Evolutionary conservation across 177 flowering plant species (phyloP).

Genomic region (Vitis hybrid): DNA sequence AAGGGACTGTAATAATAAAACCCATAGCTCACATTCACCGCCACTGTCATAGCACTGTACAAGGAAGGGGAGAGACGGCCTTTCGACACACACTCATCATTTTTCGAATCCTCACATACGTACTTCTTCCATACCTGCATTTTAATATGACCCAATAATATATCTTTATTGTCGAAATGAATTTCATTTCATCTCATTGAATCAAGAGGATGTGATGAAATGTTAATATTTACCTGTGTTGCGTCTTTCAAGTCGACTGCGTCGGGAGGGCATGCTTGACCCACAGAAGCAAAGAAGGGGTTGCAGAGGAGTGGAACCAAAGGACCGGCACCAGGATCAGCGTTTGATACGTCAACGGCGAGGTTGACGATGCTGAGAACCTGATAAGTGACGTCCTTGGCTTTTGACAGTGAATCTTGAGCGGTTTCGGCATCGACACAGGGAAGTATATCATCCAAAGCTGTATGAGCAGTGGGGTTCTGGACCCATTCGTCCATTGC

Average conservation of each 20-base stretch:
- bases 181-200: not conserved
- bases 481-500: constrained; percentile 72
- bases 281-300: constrained; percentile 45
- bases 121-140: constrained; percentile 54
- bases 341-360: no score
- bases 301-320: constrained; percentile 58
- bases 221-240: constrained; percentile 38
- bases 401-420: constrained; percentile 43
- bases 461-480: constrained; percentile 57
- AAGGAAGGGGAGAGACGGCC: constrained; percentile 57
- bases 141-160: no score
- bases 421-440: constrained; percentile 59
- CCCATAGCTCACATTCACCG: constrained; percentile 39
- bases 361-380: constrained; percentile 46
- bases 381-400: constrained; percentile 53
- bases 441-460: constrained; percentile 61
- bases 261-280: constrained; percentile 42
- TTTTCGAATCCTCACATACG: constrained; percentile 47
- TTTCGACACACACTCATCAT: constrained; percentile 40
- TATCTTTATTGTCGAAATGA: no score
- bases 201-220: not conserved
- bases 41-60: constrained; percentile 45
- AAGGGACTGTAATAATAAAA: constrained; percentile 43
- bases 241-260: constrained; percentile 55
- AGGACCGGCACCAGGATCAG: constrained; percentile 39